These are phyloP conservation scores for Tremella yokohamensis DNA, from an alignment of 768 basidiomycete species.

Conservation along the genomic window DNA sequence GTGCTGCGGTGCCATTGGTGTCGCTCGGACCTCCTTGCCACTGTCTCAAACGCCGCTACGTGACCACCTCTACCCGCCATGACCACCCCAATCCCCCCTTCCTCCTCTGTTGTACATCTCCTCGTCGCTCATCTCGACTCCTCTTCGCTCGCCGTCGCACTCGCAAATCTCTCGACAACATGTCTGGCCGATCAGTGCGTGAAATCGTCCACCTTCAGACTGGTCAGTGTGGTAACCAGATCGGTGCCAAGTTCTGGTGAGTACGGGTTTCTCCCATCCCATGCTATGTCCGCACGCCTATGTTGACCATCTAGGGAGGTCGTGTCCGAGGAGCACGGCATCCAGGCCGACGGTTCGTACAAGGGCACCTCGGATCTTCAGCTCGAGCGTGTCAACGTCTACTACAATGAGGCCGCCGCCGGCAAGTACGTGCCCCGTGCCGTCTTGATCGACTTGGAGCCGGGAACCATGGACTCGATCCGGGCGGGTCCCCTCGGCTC, in stretches of 20 bases:
- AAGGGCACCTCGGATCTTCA: constrained; percentile 91
- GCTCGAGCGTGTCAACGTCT: constrained; percentile 89
- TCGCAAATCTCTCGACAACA: constrained; percentile 1
- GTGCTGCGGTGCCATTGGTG: background rate
- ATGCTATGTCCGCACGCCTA: background rate
- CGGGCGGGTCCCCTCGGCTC: constrained; percentile 65
- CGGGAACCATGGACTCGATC: constrained; percentile 63
- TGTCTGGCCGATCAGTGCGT: constrained; percentile 53
- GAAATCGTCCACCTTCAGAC: constrained; percentile 99
- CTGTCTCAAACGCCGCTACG: background rate
- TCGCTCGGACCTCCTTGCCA: background rate
- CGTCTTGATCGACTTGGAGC: constrained; percentile 94
- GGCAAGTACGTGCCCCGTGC: constrained; percentile 99
- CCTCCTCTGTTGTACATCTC: background rate
- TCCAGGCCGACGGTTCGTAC: constrained; percentile 86
- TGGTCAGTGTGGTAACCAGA: constrained; percentile 99
- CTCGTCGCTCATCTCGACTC: background rate
- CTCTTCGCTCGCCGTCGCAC: constrained; percentile 6
- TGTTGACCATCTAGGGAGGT: constrained; percentile 68
- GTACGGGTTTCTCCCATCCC: constrained; percentile 14
- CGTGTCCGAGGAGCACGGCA: constrained; percentile 96
- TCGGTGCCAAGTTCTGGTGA: constrained; percentile 62
- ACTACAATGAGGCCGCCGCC: constrained; percentile 92
- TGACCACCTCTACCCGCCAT: no score
- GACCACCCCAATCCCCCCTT: background rate